Conservation (phyloP, 345 rosid species). For the Gossypium turneri region DNA sequence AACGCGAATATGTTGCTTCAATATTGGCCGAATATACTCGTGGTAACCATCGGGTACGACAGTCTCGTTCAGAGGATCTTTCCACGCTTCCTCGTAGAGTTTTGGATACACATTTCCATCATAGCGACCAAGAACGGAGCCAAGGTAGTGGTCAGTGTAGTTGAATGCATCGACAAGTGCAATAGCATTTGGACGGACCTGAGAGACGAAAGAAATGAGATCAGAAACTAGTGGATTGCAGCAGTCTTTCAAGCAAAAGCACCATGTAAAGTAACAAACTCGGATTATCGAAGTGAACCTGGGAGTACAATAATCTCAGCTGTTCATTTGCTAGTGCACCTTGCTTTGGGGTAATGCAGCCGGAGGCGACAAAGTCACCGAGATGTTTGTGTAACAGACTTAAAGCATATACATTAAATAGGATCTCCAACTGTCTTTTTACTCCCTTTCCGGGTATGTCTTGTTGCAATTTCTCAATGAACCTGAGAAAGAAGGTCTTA, state of each 20-base stretch:
- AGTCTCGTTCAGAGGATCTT: constrained; percentile 88
- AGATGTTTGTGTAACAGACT: constrained; percentile 69
- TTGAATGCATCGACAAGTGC: constrained; percentile 89
- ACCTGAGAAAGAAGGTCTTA: constrained; percentile 40
- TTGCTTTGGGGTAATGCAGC: constrained; percentile 74
- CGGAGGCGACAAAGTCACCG: constrained; percentile 80
- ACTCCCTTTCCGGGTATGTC: constrained; percentile 82
- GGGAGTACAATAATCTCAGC: constrained; percentile 67
- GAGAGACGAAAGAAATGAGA: not conserved
- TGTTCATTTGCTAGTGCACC: constrained; percentile 76
- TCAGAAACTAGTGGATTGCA: constrained; percentile 6
- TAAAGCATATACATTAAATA: constrained; percentile 70
- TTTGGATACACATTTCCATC: constrained; percentile 95
- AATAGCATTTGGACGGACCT: constrained; percentile 94
- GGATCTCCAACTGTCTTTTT: constrained; percentile 58
- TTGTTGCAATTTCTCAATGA: constrained; percentile 81
- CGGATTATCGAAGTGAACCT: constrained; percentile 36
- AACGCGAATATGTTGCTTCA: constrained; percentile 79
- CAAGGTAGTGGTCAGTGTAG: constrained; percentile 86
- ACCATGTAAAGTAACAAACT: not conserved
- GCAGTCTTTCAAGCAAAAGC: not conserved
- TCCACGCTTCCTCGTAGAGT: constrained; percentile 89
- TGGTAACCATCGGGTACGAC: constrained; percentile 92
- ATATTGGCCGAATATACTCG: constrained; percentile 71
- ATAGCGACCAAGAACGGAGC: constrained; percentile 77